Evolutionary conservation across 1,284 basidiomycete species (phyloP), one percentile per base, ranked within the genome.

Genomic region (Golubevia sp.): DNA sequence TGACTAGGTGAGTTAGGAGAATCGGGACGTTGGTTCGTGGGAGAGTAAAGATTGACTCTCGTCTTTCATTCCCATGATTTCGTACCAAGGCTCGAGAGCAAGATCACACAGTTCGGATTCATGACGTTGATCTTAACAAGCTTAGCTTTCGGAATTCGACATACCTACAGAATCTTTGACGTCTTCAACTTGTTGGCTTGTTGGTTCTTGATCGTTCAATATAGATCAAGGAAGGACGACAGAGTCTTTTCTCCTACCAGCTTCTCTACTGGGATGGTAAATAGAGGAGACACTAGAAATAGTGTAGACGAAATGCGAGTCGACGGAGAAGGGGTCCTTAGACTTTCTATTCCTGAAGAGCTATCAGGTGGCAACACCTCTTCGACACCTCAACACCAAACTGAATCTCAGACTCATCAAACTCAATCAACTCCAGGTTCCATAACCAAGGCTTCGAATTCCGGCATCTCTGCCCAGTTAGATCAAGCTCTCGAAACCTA

Each of bases 151-250:
- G 66, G 63, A 15, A 30, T 58, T 8, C 48, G 62, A 15, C 44
- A 65, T 24, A 61, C 66, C 3, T 68, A 64, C 44, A 56, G 34
- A n/a, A 20, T 64, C 7, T 67, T 54, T 49, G 54, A 55, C 23
- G 18, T 51, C 34, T 26, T 53, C 48, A 64, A 66, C 44, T 25
- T 56, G 21, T 11, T 61, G 27, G 51, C 64, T 26, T 24, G 55
- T 7, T 34, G 44, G 44, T 25, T 61, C 2, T 44, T 59, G 18
- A 25, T 57, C 26, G 58, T 50, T n/a, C 63, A 64, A 13, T 44
- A 44, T 44, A 8, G 38, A 44, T 44, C 38, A 13, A 44, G 38
- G 18, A 44, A 44, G 38, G 38, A 44, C 18, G n/a, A n/a, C n/a
- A n/a, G n/a, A n/a, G n/a, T n/a, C n/a, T 44, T 44, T 18, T 44